Evolutionary conservation across 1,284 basidiomycete species (phyloP).

Genomic region (Pyrrhoderma noxium): DNA sequence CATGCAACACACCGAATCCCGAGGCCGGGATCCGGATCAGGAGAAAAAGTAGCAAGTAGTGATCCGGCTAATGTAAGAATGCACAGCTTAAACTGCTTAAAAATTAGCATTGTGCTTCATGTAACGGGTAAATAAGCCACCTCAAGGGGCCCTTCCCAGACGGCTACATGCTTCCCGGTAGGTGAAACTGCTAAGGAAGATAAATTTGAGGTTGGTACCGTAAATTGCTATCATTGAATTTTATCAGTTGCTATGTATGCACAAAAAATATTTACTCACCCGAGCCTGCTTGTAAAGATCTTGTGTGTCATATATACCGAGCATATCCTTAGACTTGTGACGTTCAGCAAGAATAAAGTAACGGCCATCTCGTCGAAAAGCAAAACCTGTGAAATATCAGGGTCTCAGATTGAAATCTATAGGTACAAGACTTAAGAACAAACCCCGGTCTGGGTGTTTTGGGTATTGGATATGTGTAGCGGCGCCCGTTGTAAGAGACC

Average conservation of each 20-base stretch:
- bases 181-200: slow-evolving; percentile 77
- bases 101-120: slow-evolving; percentile 1
- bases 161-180: slow-evolving; percentile 70
- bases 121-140: slow-evolving; percentile 33
- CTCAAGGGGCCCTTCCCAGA: slow-evolving; percentile 78
- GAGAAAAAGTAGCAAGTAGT: slow-evolving; percentile 60
- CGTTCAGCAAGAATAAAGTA: slow-evolving; percentile 80
- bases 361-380: slow-evolving; percentile 70
- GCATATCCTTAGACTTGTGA: slow-evolving; percentile 77
- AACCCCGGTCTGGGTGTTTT: slow-evolving; percentile 69
- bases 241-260: not conserved
- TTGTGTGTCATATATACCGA: slow-evolving; percentile 73
- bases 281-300: slow-evolving; percentile 67
- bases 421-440: slow-evolving; percentile 6
- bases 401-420: not conserved
- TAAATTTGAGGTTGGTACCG: slow-evolving; percentile 68
- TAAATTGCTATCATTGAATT: slow-evolving; percentile 56
- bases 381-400: slow-evolving; percentile 45
- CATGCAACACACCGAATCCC: slow-evolving; percentile 71
- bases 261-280: slow-evolving; percentile 36
- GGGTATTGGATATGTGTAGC: slow-evolving; percentile 77
- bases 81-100: slow-evolving; percentile 68
- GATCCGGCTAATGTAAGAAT: slow-evolving; percentile 70
- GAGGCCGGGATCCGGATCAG: slow-evolving; percentile 69
- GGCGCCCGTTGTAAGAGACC: slow-evolving; percentile 64